These are phyloP conservation scores for Halophytophthora polymorphica DNA, from an alignment of 352 stramenopile species.

Conservation along the genomic window DNA sequence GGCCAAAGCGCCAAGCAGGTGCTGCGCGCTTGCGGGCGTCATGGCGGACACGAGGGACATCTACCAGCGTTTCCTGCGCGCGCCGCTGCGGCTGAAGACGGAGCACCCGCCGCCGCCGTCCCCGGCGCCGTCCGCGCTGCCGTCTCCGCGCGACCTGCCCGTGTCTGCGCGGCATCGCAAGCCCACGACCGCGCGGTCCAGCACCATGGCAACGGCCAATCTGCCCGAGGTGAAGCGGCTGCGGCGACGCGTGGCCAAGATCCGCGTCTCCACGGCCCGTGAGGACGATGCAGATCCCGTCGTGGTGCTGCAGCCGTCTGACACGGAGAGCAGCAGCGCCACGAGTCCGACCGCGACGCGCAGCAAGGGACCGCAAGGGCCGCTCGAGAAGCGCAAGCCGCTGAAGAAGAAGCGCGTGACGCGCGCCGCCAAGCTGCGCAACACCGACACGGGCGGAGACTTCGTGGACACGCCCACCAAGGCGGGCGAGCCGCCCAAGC, in stretches of 20 bases:
- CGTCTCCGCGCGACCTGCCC: not conserved
- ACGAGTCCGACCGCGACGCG: conserved; percentile 3
- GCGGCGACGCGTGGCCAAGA: conserved; percentile 18
- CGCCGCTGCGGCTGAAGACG: conserved; percentile 42
- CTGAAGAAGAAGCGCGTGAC: conserved; percentile 43
- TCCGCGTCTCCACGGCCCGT: conserved; percentile 9
- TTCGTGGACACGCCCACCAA: conserved; percentile 49
- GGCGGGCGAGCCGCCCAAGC: conserved; percentile 33
- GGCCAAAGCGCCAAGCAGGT: too few species aligned
- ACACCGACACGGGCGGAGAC: conserved; percentile 27
- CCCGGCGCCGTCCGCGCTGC: not conserved
- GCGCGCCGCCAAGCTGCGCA: conserved; percentile 22
- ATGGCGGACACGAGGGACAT: conserved; percentile 35
- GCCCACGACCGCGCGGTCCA: conserved; percentile 8
- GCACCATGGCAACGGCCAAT: conserved; percentile 1
- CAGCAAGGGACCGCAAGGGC: not conserved
- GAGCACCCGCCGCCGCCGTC: conserved; percentile 2
- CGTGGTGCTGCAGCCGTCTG: not conserved
- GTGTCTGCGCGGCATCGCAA: conserved; percentile 4
- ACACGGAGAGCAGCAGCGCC: conserved; percentile 5
- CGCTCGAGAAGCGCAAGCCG: not conserved
- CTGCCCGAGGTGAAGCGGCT: conserved; percentile 28
- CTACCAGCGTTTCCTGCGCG: conserved; percentile 43
- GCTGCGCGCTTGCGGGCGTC: not conserved
- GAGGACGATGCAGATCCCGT: not conserved